Evolutionary conservation across 2,329 filamentous ascomycete genomes (phyloP).

Genomic region (Gremmenia infestans): DNA sequence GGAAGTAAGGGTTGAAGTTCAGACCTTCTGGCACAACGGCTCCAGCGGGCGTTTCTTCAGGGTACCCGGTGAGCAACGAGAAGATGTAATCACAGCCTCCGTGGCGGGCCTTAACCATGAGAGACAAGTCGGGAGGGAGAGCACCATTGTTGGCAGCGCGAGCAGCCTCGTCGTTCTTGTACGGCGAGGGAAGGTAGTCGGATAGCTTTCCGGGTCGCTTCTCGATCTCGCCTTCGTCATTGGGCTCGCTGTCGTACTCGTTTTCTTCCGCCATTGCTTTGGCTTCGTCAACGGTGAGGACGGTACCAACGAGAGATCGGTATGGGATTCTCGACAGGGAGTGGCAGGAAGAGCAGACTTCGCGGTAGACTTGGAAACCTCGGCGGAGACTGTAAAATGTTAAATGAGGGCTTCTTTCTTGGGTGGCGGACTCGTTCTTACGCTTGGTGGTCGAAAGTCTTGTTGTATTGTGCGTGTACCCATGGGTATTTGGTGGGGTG

Average conservation of each 20-base stretch:
- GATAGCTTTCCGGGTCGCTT: conserved; percentile 98
- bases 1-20: conserved; percentile 99
- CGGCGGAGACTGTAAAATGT: conserved; percentile 71
- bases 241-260: conserved; percentile 97
- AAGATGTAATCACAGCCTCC: conserved; percentile 99
- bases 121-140: conserved; percentile 90
- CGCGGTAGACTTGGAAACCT: conserved; percentile 98
- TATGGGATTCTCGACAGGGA: conserved; percentile 92
- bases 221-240: conserved; percentile 96
- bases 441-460: conserved; percentile 96
- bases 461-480: conserved; percentile 87
- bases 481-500: conserved; percentile 91
- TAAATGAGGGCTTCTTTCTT: conserved; percentile 18
- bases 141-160: conserved; percentile 98
- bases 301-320: conserved; percentile 80
- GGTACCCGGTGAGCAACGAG: conserved; percentile 92
- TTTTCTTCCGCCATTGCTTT: conserved; percentile 96
- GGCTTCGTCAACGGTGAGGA: conserved; percentile 96
- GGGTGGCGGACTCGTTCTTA: conserved; percentile 48
- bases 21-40: conserved; percentile 79
- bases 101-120: conserved; percentile 97
- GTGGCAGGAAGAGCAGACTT: conserved; percentile 97
- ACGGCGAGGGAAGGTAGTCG: conserved; percentile 90
- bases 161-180: conserved; percentile 98
- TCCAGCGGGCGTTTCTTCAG: conserved; percentile 90